Evolutionary conservation across 768 basidiomycete species (phyloP), one percentile per base, ranked within the genome.

Genomic region (Boletales sp.): DNA sequence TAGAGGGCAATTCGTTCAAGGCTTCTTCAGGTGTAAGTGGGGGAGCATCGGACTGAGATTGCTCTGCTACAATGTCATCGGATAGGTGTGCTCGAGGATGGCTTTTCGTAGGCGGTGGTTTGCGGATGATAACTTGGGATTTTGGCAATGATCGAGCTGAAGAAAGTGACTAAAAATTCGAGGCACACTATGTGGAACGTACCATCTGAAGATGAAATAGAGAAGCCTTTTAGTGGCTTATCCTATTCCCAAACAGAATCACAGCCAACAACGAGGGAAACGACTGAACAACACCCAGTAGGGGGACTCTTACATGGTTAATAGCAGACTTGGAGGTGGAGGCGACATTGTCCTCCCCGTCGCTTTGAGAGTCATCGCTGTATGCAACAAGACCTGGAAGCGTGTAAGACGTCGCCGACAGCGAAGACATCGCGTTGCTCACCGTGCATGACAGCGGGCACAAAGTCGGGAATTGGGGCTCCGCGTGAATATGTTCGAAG

Each of bases 181-280:
- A 5, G 19, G 13, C 14, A 12, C 11, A 37, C 13, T 2, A 51
- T 5, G 28, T 12, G 25, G 14, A 19, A 60, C 67, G 14, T 46
- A 69, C 68, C 46, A 51, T 69, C 68, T 69, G 67, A 54, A 21
- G 53, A 54, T 36, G 58, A 58, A 55, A 56, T 19, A 52, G 57
- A 54, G 34, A 49, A 15, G 9, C 51, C 42, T 64, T 77, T 81
- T 59, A 72, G 66, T 67, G 72, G 70, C 62, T 74, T 76, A 74
- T 83, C 83, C 85, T 86, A 76, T 73, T 81, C 62, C 81, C 63
- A 78, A 70, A 73, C 67, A 73, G 77, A 83, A 78, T 72, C 68
- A 67, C 65, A 74, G 77, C 79, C 73, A 81, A 72, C 73, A 79
- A 78, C 77, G 73, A 82, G 83, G 82, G 80, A 84, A 84, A 82